A percentile compares a stretch with the other conserved stretches of the same genome.
phyloP scores from a whole-genome alignment of 352 stramenopile genomes.

The Globisporangium carolinianum region DNA sequence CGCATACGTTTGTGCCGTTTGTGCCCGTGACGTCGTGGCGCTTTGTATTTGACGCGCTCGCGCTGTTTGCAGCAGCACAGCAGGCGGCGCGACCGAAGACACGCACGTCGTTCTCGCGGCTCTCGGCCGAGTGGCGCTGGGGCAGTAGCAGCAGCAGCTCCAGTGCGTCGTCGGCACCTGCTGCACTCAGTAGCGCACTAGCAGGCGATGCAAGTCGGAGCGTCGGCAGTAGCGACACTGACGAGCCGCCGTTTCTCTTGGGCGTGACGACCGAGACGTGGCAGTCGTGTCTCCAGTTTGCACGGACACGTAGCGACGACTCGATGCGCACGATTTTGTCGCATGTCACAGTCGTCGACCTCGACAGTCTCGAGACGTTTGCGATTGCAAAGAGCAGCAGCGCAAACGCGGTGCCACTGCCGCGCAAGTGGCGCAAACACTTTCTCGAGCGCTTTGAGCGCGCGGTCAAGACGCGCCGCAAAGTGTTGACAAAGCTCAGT shows the following conservation, averaged over 20 bases:
- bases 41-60: constrained; percentile 57
- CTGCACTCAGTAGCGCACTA: neutral
- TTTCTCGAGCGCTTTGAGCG: constrained; percentile 74
- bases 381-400: constrained; percentile 43
- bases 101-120: constrained; percentile 45
- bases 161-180: constrained; percentile 2
- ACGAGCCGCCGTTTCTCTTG: constrained; percentile 63
- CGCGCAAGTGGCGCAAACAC: constrained; percentile 70
- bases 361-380: constrained; percentile 50
- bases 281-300: constrained; percentile 47
- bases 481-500: constrained; percentile 43
- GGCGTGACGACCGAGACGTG: constrained; percentile 62
- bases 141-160: constrained; percentile 13
- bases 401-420: constrained; percentile 43
- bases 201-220: neutral
- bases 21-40: constrained; percentile 65
- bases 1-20: constrained; percentile 74
- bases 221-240: neutral
- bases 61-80: constrained; percentile 48
- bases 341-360: constrained; percentile 64
- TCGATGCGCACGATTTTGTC: constrained; percentile 35
- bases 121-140: constrained; percentile 66
- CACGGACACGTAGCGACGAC: constrained; percentile 41
- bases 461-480: constrained; percentile 50
- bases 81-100: constrained; percentile 42